Evolutionary conservation across 805 yeast species (phyloP).

Genomic region (Zygosaccharomyces rouxii): DNA sequence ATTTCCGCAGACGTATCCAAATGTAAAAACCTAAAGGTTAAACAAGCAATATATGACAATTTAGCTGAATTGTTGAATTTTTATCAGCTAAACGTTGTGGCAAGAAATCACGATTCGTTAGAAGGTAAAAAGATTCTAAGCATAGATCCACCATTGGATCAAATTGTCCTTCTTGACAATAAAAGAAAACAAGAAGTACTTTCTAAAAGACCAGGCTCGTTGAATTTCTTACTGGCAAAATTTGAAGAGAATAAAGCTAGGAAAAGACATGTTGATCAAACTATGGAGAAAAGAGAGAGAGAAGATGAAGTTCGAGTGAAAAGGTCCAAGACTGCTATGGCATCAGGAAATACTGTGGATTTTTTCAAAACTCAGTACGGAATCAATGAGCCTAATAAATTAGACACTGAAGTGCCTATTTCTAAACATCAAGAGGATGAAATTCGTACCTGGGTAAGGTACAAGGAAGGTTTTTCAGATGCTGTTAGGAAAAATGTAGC

Average conservation of each 20-base stretch:
- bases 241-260: conserved; percentile 31
- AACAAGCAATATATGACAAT: conserved; percentile 32
- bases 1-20: conserved; percentile 24
- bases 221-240: conserved; percentile 27
- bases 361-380: conserved; percentile 45
- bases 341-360: conserved; percentile 29
- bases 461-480: conserved; percentile 85
- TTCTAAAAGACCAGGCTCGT: conserved; percentile 24
- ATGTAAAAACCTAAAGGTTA: conserved; percentile 26
- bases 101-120: conserved; percentile 28
- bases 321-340: conserved; percentile 20
- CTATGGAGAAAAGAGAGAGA: conserved; percentile 15
- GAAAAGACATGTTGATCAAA: conserved; percentile 32
- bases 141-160: conserved; percentile 30
- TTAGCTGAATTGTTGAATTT: conserved; percentile 39
- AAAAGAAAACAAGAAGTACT: conserved; percentile 22
- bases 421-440: conserved; percentile 24
- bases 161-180: conserved; percentile 25
- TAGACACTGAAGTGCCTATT: not conserved
- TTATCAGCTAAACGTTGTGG: conserved; percentile 40
- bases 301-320: conserved; percentile 21
- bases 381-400: conserved; percentile 5
- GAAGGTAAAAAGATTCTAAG: conserved; percentile 19
- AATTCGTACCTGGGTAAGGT: conserved; percentile 74
- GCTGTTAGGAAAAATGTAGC: conserved; percentile 82